Percentiles rank a stretch among this genome's conserved stretches.
Evolutionary conservation across 805 yeast genomes (phyloP).

Genomic region (Spathaspora boniae): DNA sequence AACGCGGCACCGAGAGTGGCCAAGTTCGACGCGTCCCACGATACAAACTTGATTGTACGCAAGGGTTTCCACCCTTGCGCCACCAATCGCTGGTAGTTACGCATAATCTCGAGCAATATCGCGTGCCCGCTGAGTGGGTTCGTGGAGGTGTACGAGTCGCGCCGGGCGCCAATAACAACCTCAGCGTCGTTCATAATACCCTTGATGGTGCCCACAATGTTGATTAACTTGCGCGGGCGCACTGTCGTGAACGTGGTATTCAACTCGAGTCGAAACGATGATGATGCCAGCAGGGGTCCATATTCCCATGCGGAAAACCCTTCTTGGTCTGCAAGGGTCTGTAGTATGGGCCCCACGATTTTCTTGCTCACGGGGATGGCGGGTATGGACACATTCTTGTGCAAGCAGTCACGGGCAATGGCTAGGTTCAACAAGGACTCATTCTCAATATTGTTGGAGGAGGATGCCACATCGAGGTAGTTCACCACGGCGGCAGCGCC

Average conservation of each 20-base stretch:
- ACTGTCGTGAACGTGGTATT: conserved; percentile 11
- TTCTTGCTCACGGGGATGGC: conserved; percentile 27
- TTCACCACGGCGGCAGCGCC: conserved; percentile 26
- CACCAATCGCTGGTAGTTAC: conserved; percentile 28
- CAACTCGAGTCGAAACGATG: conserved; percentile 14
- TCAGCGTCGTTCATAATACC: conserved; percentile 40
- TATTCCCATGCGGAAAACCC: conserved; percentile 22
- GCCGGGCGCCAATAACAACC: conserved; percentile 36
- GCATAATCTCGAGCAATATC: conserved; percentile 35
- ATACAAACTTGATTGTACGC: conserved; percentile 35
- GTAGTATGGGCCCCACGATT: conserved; percentile 23
- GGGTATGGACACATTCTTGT: conserved; percentile 11
- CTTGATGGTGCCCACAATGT: conserved; percentile 28
- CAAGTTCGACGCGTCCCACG: conserved; percentile 38
- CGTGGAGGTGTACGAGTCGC: conserved; percentile 35
- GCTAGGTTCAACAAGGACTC: conserved; percentile 12
- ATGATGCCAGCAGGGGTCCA: conserved; percentile 17
- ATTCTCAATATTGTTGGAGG: conserved; percentile 9
- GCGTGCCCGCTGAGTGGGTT: conserved; percentile 40
- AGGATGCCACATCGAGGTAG: conserved; percentile 13
- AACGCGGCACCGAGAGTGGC: conserved; percentile 31
- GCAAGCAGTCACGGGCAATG: conserved; percentile 18
- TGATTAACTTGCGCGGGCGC: conserved; percentile 19
- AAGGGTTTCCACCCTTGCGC: conserved; percentile 42
- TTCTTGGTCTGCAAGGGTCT: conserved; percentile 14